Percentiles rank a stretch among this genome's conserved stretches.
These are phyloP conservation scores for Gastrolobium bilobum DNA, from an alignment of 306 rosid species.

Conservation along the genomic window DNA sequence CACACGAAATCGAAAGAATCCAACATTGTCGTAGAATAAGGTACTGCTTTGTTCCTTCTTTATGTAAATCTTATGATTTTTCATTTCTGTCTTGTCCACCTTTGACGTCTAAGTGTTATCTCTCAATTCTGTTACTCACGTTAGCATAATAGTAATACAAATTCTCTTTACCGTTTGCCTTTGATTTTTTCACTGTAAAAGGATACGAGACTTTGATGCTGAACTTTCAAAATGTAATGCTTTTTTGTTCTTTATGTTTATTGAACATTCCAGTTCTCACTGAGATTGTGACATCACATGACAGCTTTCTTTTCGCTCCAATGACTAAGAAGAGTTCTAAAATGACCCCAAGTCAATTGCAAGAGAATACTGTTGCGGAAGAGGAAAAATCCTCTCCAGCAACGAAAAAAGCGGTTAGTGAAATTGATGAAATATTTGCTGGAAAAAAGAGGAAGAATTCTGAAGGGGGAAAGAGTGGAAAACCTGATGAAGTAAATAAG, in stretches of 20 bases:
- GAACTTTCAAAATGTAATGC: not conserved
- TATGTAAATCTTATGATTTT: no score
- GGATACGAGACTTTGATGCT: not conserved
- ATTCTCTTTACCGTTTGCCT: no score
- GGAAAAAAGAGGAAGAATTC: conserved; percentile 71
- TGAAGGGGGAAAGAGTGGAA: conserved; percentile 33
- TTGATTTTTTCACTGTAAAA: no score
- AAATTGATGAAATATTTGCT: conserved; percentile 82
- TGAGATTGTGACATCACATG: conserved; percentile 13
- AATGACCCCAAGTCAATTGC: conserved; percentile 21
- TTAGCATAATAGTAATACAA: no score
- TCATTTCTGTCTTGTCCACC: no score
- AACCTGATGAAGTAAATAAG: conserved; percentile 37
- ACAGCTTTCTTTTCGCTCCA: conserved; percentile 48
- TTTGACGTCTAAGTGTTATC: no score
- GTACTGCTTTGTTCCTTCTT: no score
- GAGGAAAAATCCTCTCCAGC: conserved; percentile 53
- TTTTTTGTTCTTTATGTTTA: not conserved
- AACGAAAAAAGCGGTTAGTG: conserved; percentile 52
- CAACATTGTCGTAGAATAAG: no score
- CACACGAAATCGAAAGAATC: no score
- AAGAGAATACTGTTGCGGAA: conserved; percentile 46
- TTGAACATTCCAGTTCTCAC: conserved; percentile 17
- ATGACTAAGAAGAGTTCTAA: conserved; percentile 55
- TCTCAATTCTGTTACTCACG: no score